Evolutionary conservation across 345 rosid species (phyloP).

Genomic region (Camelina laxa): DNA sequence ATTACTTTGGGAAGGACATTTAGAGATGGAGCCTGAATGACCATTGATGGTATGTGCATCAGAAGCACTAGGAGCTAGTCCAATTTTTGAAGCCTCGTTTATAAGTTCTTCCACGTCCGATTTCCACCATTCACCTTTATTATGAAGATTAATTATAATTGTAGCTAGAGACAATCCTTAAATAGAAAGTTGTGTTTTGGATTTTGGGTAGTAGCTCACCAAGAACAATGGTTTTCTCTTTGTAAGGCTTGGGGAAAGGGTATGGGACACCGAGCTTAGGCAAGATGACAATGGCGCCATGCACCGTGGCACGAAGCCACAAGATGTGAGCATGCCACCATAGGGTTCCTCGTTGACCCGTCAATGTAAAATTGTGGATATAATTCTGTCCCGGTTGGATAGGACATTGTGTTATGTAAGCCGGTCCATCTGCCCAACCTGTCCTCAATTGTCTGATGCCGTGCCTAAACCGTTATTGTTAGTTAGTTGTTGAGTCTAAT

Average conservation of each 20-base stretch:
- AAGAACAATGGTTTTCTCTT: slow-evolving; percentile 61
- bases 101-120: slow-evolving; percentile 85
- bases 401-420: slow-evolving; percentile 93
- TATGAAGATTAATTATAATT: not conserved
- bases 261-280: slow-evolving; percentile 89
- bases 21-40: slow-evolving; percentile 58
- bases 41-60: slow-evolving; percentile 97
- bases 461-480: slow-evolving; percentile 58
- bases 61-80: slow-evolving; percentile 74
- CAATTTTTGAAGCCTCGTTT: slow-evolving; percentile 64
- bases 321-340: slow-evolving; percentile 90
- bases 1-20: slow-evolving; percentile 63
- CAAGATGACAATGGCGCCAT: slow-evolving; percentile 77
- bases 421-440: slow-evolving; percentile 94
- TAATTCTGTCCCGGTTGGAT: slow-evolving; percentile 74
- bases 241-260: slow-evolving; percentile 78
- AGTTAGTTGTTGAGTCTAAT: slow-evolving; percentile 14
- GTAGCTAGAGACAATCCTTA: not conserved
- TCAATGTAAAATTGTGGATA: slow-evolving; percentile 72
- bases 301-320: slow-evolving; percentile 94
- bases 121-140: slow-evolving; percentile 95
- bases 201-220: slow-evolving; percentile 22
- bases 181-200: slow-evolving; percentile 30
- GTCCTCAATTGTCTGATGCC: slow-evolving; percentile 80
- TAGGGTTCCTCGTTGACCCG: slow-evolving; percentile 88